Evolutionary conservation across 129 eudicot genomes (phyloP).

Genomic region (Smallanthus sonchifolius): DNA sequence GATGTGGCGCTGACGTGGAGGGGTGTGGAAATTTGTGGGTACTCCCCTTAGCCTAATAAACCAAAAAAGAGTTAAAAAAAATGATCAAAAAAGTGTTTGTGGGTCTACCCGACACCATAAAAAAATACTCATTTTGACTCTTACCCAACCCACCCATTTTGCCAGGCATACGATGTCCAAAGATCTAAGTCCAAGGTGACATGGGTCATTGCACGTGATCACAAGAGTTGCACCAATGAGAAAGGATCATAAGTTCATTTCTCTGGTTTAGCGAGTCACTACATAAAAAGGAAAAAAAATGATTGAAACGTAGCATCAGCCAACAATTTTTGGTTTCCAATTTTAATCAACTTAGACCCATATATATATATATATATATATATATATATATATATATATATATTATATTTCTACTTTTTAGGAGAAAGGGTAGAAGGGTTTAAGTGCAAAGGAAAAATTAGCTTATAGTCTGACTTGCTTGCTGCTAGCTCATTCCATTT

Average conservation of each 20-base stretch:
- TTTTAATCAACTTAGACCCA: too few relatives aligned
- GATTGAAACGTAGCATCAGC: neutral
- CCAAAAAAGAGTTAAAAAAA: neutral
- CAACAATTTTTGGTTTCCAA: neutral
- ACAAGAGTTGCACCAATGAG: neutral
- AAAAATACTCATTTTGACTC: too few relatives aligned
- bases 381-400: too few relatives aligned
- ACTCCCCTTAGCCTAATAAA: too few relatives aligned
- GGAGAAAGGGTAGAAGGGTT: too few relatives aligned
- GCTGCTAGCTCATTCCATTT: too few relatives aligned
- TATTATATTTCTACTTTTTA: too few relatives aligned
- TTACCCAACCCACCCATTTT: neutral
- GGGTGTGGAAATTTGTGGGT: too few relatives aligned
- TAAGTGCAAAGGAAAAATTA: neutral
- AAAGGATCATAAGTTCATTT: neutral
- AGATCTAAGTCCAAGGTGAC: neutral
- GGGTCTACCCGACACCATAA: neutral
- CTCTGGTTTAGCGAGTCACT: neutral
- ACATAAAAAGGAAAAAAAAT: neutral
- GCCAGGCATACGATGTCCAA: neutral
- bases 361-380: too few relatives aligned
- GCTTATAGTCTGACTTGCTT: neutral
- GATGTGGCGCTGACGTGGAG: too few relatives aligned
- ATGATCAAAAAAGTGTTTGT: neutral
- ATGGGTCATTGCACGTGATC: neutral